These are phyloP conservation scores for Chenopodium berlandieri DNA, from an alignment of 148 eudicot species.

Conservation along the genomic window DNA sequence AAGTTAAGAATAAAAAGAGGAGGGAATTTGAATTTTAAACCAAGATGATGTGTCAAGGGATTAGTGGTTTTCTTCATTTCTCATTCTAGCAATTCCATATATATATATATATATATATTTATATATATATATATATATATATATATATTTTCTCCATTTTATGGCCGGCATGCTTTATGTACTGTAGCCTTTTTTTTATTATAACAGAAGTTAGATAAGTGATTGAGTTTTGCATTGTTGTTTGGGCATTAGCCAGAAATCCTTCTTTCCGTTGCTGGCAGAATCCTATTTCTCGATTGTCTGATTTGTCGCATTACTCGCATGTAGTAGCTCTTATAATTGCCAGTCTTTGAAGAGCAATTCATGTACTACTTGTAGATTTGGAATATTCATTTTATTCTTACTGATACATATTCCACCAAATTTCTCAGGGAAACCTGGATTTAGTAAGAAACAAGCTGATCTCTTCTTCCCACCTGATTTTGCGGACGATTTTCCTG, in stretches of 20 bases:
- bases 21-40: too few species aligned
- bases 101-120: not conserved
- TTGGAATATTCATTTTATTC: not conserved
- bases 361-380: not conserved
- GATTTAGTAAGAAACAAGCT: slow-evolving; percentile 87
- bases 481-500: slow-evolving; percentile 95
- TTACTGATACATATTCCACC: not conserved
- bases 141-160: not conserved
- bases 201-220: not conserved
- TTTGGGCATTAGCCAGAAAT: not conserved
- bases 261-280: not conserved
- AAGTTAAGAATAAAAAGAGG: too few species aligned
- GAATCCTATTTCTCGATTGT: not conserved
- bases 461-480: slow-evolving; percentile 97
- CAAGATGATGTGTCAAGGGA: too few species aligned
- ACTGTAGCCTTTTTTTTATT: not conserved
- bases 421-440: slow-evolving; percentile 55
- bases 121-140: too few species aligned
- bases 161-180: not conserved
- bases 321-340: not conserved
- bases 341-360: not conserved
- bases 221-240: not conserved
- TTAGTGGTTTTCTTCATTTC: too few species aligned
- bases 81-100: too few species aligned
- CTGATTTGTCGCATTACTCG: not conserved